phyloP scores from a whole-genome alignment of 2,329 filamentous ascomycete genomes.

The Herpotrichia juniperi region DNA sequence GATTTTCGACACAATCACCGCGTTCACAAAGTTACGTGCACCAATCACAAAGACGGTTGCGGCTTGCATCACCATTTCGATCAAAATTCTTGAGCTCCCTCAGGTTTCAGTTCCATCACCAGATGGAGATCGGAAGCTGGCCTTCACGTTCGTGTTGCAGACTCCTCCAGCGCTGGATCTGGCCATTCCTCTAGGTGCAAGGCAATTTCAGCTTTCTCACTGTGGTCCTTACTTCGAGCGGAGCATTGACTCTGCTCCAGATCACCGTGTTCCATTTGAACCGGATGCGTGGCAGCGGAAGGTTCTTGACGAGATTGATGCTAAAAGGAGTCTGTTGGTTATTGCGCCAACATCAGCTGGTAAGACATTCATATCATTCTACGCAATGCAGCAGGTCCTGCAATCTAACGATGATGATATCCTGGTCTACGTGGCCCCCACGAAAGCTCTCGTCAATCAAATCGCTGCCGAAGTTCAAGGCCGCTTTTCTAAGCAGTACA shows the following conservation, averaged over 20 bases:
- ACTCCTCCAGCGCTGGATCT: slow-evolving; percentile 27
- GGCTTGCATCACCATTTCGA: slow-evolving; percentile 39
- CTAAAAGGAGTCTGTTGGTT: slow-evolving; percentile 72
- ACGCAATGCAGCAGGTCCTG: slow-evolving; percentile 79
- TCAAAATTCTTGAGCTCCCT: slow-evolving; percentile 49
- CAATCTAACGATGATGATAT: slow-evolving; percentile 71
- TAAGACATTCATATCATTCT: slow-evolving; percentile 85
- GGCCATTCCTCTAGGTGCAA: slow-evolving; percentile 49
- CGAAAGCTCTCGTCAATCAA: slow-evolving; percentile 82
- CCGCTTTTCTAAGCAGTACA: slow-evolving; percentile 71
- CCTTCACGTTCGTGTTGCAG: slow-evolving; percentile 48
- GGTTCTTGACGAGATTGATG: slow-evolving; percentile 76
- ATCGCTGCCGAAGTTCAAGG: slow-evolving; percentile 81
- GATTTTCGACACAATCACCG: slow-evolving; percentile 37
- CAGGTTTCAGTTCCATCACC: slow-evolving; percentile 35
- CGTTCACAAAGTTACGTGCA: slow-evolving; percentile 31
- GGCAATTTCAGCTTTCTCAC: slow-evolving; percentile 70
- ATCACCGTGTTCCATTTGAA: slow-evolving; percentile 72
- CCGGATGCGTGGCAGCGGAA: slow-evolving; percentile 79
- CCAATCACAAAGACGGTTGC: slow-evolving; percentile 37
- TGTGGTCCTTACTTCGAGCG: slow-evolving; percentile 77
- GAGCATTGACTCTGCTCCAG: slow-evolving; percentile 71
- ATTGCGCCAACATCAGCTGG: slow-evolving; percentile 80
- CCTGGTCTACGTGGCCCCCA: slow-evolving; percentile 79
- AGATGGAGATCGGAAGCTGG: slow-evolving; percentile 48